Evolutionary conservation across 345 rosid species (phyloP).

Genomic region (Brassica incana): DNA sequence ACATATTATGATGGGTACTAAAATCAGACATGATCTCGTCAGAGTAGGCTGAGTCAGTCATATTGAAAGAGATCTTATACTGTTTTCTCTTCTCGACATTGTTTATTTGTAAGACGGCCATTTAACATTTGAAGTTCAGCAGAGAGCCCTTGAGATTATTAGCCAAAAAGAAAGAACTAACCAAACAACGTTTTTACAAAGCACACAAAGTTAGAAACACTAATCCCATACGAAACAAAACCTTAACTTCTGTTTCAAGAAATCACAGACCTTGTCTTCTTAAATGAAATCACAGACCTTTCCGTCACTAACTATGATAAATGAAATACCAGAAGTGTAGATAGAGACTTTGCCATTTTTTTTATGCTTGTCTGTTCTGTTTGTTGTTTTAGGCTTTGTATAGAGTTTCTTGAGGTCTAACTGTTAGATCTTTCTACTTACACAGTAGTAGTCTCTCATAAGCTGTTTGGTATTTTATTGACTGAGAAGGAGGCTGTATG

Average conservation of each 20-base stretch:
- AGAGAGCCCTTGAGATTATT: not conserved
- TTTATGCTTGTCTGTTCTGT: not conserved
- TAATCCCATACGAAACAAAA: not conserved
- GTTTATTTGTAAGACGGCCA: no score
- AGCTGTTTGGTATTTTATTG: slow-evolving; percentile 29
- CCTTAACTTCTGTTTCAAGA: slow-evolving; percentile 5
- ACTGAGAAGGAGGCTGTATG: slow-evolving; percentile 59
- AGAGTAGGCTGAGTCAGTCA: no score
- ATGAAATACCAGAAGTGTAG: not conserved
- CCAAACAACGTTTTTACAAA: slow-evolving; percentile 16
- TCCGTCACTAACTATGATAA: not conserved
- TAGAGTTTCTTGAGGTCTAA: not conserved
- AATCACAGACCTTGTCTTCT: no score
- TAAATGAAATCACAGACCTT: not conserved
- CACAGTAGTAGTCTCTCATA: slow-evolving; percentile 25
- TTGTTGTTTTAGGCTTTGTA: slow-evolving; percentile 5
- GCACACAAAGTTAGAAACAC: slow-evolving; percentile 19
- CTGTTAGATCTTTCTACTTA: slow-evolving; percentile 39
- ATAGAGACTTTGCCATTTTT: not conserved
- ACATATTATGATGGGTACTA: no score
- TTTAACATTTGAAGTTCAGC: no score
- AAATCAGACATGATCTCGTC: no score
- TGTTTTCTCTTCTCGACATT: no score
- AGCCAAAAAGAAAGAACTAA: not conserved
- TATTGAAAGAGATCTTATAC: no score